Evolutionary conservation across 2,329 filamentous ascomycete genomes (phyloP), one percentile per base, ranked within the genome.

Genomic region (Leptographium flavum): DNA sequence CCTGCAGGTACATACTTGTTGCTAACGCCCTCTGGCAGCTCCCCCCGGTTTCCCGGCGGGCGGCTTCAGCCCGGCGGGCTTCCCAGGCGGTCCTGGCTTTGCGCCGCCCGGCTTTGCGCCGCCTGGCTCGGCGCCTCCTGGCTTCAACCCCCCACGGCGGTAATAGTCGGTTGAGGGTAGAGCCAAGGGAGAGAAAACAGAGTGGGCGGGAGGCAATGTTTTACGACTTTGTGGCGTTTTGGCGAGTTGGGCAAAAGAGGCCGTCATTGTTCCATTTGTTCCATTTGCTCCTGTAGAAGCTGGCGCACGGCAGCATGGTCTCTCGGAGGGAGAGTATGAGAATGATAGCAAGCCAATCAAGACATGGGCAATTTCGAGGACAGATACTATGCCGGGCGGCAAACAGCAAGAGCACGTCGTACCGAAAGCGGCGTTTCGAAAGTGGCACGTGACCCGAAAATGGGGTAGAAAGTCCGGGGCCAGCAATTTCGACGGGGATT

Each of bases 141-240:
- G 84, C 51, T 90, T 90, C 66, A 82, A 87, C 64, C 79, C 83
- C 47, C 78, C 79, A 45, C 70, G 75, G 62, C 66, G 73, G 68
- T 78, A 68, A 49, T 25, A 39, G 32, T 15, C 7, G 31, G 7
- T 6, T 33, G 31, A 10, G 7, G 14, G 14, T 17, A 17, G 14
- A 33, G 14, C 6, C 3, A 10, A 15, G n/a, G 14, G 7, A 33
- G 14, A 14, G 31, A 33, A n/a, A 33, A 7, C 31, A n/a, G n/a
- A n/a, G n/a, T n/a, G n/a, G n/a, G 31, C n/a, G 9, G 31, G 31
- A 17, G 14, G 23, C 23, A 19, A 27, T 27, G 22, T 13, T 17
- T 39, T 28, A 28, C 23, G 22, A 27, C 19, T 39, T 28, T 15
- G 25, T n/a, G 37, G 37, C 37, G 37, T 39, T 39, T 28, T 39